Evolutionary conservation across 768 basidiomycete genomes (phyloP).

Genomic region (Leucocoprinus birnbaumii): DNA sequence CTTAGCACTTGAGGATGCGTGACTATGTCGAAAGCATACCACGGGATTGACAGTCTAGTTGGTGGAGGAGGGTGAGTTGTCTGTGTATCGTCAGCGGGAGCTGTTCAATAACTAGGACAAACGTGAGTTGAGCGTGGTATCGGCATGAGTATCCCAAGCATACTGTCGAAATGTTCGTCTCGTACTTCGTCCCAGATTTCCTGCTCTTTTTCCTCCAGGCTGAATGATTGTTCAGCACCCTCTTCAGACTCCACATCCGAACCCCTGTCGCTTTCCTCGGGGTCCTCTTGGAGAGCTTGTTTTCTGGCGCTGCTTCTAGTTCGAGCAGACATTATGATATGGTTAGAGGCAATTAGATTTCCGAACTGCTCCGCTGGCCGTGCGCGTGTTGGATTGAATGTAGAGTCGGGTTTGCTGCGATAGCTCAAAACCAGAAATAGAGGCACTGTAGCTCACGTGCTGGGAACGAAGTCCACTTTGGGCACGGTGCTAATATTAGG

Average conservation of each 20-base stretch:
- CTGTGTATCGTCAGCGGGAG: slow-evolving; percentile 73
- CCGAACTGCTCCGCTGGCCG: too few species aligned
- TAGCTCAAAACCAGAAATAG: too few species aligned
- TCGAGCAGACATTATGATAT: slow-evolving; percentile 39
- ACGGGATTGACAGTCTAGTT: slow-evolving; percentile 66
- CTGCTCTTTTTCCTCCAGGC: slow-evolving; percentile 46
- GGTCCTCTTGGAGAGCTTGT: slow-evolving; percentile 32
- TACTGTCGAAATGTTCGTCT: slow-evolving; percentile 81
- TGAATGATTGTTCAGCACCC: not conserved
- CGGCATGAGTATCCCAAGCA: slow-evolving; percentile 12
- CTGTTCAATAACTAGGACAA: slow-evolving; percentile 65
- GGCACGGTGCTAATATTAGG: too few species aligned
- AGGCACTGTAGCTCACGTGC: too few species aligned
- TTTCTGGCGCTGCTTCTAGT: slow-evolving; percentile 44
- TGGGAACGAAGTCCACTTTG: too few species aligned
- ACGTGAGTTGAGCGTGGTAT: not conserved
- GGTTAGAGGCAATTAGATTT: too few species aligned
- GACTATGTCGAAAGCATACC: slow-evolving; percentile 31
- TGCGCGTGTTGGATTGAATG: too few species aligned
- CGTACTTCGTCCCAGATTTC: slow-evolving; percentile 73
- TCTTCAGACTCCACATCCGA: slow-evolving; percentile 17
- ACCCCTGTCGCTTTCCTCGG: slow-evolving; percentile 26
- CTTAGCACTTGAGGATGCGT: not conserved
- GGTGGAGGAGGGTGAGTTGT: slow-evolving; percentile 64
- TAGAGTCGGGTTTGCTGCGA: too few species aligned